These are phyloP conservation scores for Globisporangium nagaii DNA, from an alignment of 352 stramenopile species.

Conservation along the genomic window DNA sequence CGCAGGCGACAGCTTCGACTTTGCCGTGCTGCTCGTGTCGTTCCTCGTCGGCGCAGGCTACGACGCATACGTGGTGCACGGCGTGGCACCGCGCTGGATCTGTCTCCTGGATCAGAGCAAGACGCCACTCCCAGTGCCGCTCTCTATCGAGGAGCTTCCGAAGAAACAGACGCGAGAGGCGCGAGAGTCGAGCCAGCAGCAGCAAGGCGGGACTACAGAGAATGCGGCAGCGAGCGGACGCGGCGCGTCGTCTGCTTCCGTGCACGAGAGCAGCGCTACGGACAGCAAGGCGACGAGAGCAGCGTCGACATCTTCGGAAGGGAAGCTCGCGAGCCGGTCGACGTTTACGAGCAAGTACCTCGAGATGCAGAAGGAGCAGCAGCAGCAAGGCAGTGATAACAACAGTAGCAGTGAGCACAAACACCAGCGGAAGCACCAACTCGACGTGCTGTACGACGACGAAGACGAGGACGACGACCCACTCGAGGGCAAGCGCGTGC, in stretches of 20 bases:
- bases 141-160: constrained; percentile 40
- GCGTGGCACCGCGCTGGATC: constrained; percentile 83
- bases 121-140: constrained; percentile 51
- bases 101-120: constrained; percentile 90
- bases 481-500: constrained; percentile 63
- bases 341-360: constrained; percentile 71
- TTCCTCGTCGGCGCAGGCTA: constrained; percentile 93
- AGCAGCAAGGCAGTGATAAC: constrained; percentile 24
- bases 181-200: neutral
- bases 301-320: constrained; percentile 8
- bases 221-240: neutral
- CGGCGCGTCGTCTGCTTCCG: neutral
- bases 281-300: constrained; percentile 16
- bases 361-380: constrained; percentile 38
- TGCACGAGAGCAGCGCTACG: neutral
- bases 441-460: constrained; percentile 51
- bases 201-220: neutral
- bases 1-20: constrained; percentile 91
- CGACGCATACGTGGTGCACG: constrained; percentile 93
- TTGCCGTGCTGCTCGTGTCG: constrained; percentile 84
- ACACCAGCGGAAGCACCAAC: constrained; percentile 27
- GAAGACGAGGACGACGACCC: constrained; percentile 71
- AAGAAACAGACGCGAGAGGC: constrained; percentile 19
- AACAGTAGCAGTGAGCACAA: neutral
- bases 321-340: constrained; percentile 48